A percentile compares a stretch with the other conserved stretches of the same genome.
These are phyloP conservation scores for Mycena polygramma DNA, from an alignment of 768 basidiomycete species.

Conservation along the genomic window DNA sequence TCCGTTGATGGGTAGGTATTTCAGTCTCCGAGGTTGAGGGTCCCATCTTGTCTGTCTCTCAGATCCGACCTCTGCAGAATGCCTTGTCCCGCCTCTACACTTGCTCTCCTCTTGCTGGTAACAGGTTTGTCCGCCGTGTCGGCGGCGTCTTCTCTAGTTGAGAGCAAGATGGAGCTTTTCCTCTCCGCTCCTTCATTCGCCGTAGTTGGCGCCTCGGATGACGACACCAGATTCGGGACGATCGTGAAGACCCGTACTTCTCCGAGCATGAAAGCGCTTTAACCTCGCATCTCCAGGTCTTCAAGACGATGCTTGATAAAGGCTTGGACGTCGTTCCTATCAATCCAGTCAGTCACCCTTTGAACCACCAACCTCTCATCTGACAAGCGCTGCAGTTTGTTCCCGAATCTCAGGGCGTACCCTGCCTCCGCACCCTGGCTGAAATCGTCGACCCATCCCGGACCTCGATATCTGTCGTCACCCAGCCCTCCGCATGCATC, in stretches of 20 bases:
- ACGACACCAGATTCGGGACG: conserved; percentile 57
- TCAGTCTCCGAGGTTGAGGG: conserved; percentile 6
- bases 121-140: neutral
- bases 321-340: conserved; percentile 63
- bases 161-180: conserved; percentile 47
- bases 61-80: conserved; percentile 2
- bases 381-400: conserved; percentile 17
- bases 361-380: neutral
- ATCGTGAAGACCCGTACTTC: conserved; percentile 29
- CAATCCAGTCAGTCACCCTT: conserved; percentile 55
- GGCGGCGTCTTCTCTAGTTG: neutral
- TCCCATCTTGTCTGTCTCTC: neutral
- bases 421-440: conserved; percentile 55
- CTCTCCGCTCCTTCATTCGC: conserved; percentile 62
- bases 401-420: conserved; percentile 57
- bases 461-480: conserved; percentile 69
- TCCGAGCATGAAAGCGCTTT: no score
- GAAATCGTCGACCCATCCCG: conserved; percentile 57
- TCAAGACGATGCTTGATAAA: conserved; percentile 66
- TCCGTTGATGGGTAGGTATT: conserved; percentile 8
- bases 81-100: neutral
- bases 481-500: conserved; percentile 59
- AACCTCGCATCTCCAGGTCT: conserved; percentile 54
- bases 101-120: neutral
- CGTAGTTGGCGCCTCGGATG: conserved; percentile 70